Evolutionary conservation across 1,139 yeast species (phyloP).

Genomic region (Pichia sorboxylosa): DNA sequence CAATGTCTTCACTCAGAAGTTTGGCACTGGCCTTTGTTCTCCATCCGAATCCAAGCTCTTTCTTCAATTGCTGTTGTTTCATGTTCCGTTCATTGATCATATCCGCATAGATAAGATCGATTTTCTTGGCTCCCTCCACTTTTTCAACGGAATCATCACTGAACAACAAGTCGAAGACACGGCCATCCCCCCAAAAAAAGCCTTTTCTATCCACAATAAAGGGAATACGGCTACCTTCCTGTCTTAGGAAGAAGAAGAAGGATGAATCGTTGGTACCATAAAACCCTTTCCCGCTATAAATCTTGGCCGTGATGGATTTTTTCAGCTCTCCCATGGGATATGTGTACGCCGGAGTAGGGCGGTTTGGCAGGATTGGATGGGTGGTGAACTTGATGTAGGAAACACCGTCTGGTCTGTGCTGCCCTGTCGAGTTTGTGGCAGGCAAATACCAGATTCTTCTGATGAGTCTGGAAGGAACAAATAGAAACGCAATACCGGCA

Average conservation of each 20-base stretch:
- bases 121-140: constrained; percentile 60
- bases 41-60: constrained; percentile 33
- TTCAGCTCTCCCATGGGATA: constrained; percentile 46
- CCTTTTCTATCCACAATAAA: constrained; percentile 82
- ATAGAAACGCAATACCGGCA: constrained; percentile 32
- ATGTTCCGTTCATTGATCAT: constrained; percentile 21
- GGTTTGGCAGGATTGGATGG: constrained; percentile 65
- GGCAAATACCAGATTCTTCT: constrained; percentile 74
- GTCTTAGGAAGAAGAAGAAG: constrained; percentile 64
- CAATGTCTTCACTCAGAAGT: constrained; percentile 23
- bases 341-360: constrained; percentile 65
- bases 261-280: constrained; percentile 74
- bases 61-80: constrained; percentile 25
- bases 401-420: constrained; percentile 25
- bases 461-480: constrained; percentile 55
- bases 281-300: constrained; percentile 80
- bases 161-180: constrained; percentile 68
- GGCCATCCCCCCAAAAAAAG: constrained; percentile 85
- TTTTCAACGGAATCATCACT: constrained; percentile 68
- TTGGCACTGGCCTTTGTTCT: constrained; percentile 23
- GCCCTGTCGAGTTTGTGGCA: constrained; percentile 8
- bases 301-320: constrained; percentile 51
- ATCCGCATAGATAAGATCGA: constrained; percentile 37
- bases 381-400: constrained; percentile 50
- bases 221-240: constrained; percentile 41